phyloP scores from a whole-genome alignment of 306 rosid species.

The Inga leiocalycina region DNA sequence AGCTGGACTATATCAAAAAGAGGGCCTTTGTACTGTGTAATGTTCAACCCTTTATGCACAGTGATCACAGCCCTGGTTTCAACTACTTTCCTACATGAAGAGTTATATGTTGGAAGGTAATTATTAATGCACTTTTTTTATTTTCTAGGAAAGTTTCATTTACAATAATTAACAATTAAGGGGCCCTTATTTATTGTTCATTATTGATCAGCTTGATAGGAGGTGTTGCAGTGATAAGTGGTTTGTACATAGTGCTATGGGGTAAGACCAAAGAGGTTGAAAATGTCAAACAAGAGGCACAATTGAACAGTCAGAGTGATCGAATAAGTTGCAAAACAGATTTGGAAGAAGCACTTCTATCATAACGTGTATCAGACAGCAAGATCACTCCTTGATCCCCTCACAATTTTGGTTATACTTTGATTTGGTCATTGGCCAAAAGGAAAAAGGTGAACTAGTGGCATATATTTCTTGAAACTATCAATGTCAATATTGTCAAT shows the following conservation, averaged over 20 bases:
- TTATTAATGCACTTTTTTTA: conserved; percentile 8
- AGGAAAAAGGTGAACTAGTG: not conserved
- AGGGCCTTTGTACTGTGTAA: conserved; percentile 69
- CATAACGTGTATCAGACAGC: conserved; percentile 30
- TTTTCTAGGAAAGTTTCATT: not conserved
- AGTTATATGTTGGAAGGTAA: conserved; percentile 60
- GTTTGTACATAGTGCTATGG: conserved; percentile 69
- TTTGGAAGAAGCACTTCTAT: conserved; percentile 59
- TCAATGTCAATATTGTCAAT: conserved; percentile 1
- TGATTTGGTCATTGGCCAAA: not conserved
- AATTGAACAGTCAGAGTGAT: conserved; percentile 30
- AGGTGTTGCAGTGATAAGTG: conserved; percentile 55
- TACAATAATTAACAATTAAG: not conserved
- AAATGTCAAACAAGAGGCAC: conserved; percentile 37
- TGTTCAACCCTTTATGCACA: conserved; percentile 73
- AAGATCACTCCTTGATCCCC: conserved; percentile 24
- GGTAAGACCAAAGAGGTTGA: conserved; percentile 61
- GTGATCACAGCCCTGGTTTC: conserved; percentile 59
- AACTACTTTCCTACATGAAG: conserved; percentile 53
- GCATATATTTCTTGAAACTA: conserved; percentile 12
- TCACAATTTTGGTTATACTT: conserved; percentile 23
- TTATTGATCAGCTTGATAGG: conserved; percentile 60
- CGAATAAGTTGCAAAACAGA: conserved; percentile 30
- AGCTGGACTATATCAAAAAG: conserved; percentile 69
- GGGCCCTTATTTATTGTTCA: not conserved